Evolutionary conservation across 139 green algal genomes (phyloP).

Genomic region (Penium margaritaceum): DNA sequence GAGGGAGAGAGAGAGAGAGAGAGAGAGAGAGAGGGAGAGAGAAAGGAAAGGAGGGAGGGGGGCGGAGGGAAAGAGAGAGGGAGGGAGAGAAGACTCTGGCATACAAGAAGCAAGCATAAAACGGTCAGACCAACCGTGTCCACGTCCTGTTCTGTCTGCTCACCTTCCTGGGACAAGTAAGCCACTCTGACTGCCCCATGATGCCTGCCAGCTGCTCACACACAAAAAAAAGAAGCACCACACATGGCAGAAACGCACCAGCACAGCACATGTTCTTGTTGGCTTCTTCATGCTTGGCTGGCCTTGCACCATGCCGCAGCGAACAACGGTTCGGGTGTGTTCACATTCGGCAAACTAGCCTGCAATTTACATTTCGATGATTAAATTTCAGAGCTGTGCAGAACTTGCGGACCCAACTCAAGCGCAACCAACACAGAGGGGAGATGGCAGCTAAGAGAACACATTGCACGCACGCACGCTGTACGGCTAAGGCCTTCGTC

Average conservation of each 20-base stretch:
- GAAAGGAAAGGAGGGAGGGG: not conserved
- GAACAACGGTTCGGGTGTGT: not conserved
- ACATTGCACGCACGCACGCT: too few species aligned
- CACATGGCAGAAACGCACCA: too few species aligned
- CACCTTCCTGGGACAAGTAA: conserved; percentile 73
- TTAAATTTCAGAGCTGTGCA: not conserved
- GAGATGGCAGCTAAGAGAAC: too few species aligned
- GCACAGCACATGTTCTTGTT: too few species aligned
- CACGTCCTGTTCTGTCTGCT: not conserved
- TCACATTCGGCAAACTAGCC: not conserved
- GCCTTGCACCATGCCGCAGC: too few species aligned
- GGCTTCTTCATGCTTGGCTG: too few species aligned
- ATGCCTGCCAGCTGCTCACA: conserved; percentile 9
- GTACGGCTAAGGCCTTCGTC: too few species aligned
- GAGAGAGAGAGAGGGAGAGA: not conserved
- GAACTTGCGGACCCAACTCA: not conserved
- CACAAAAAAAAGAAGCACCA: too few species aligned
- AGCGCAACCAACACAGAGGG: too few species aligned
- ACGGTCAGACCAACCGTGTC: not conserved
- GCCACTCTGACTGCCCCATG: conserved; percentile 36
- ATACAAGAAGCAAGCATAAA: not conserved
- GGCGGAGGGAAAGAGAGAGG: not conserved
- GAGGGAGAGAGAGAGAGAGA: not conserved
- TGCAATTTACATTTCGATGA: not conserved
- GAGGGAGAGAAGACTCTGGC: conserved; percentile 18